Base-by-base conservation (phyloP, 495 filamentous ascomycete genomes). In the Aspergillus kassunensis region DNA sequence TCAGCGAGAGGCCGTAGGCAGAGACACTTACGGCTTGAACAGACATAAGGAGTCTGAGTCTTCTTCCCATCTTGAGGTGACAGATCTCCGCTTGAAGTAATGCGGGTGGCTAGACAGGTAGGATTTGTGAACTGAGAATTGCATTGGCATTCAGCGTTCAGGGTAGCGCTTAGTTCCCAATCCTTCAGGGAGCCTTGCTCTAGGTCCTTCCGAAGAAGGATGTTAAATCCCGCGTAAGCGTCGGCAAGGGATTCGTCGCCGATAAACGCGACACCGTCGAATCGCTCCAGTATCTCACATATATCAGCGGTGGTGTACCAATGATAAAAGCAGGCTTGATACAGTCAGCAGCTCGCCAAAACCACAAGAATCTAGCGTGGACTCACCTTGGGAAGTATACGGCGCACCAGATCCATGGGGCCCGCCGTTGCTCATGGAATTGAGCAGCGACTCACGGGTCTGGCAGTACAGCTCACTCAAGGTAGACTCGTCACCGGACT, bases 201-300 rank as follows among this genome's bases (percentile, higher is more conserved):
- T 25, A 78, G 49, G 47, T 79, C 61, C 58, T 74, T 60, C 16
- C 73, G 64, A 6, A 78, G 67, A 21, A 80, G 65, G 41, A 78
- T 67, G 48, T 78, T 78, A 55, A 80, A 72, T 16, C 69, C 73
- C 13, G 66, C 62, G 51, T 80, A 78, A 44, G 76, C 63, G 21
- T 67, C 61, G 54, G 63, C 61, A 6, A 74, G 60, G 39, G 69
- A 57, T 41, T 76, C 63, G 51, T 79, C 75, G 15, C 76, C 76
- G 44, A 77, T 53, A 47, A 79, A 79, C 29, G 70, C 46, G 11
- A 78, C 46, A 9, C 63, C 61, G 33, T 76, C 72, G 51, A 78
- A 77, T 23, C 73, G 70, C 30, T 72, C 67, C 18, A 79, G 65
- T 15, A 78, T 74, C 61, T 76, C 73, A 57, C 77, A 78, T 27